Evolutionary conservation across 495 filamentous ascomycete genomes (phyloP).

Genomic region (Penicillium alfredii): DNA sequence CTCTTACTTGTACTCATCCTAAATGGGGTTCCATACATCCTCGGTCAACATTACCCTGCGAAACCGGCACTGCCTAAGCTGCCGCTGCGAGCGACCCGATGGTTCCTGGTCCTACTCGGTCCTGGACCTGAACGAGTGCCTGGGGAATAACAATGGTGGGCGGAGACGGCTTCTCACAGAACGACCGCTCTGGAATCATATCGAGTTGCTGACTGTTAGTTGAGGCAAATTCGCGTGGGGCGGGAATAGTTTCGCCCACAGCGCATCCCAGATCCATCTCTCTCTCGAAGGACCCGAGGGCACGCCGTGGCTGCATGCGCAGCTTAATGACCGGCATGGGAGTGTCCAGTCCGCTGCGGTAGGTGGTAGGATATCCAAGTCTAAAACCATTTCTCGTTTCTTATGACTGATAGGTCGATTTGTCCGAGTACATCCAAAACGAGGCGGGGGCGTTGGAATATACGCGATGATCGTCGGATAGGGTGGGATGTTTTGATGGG

Average conservation of each 20-base stretch:
- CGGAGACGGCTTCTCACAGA: not conserved
- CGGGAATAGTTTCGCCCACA: conserved; percentile 5
- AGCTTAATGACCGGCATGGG: conserved; percentile 4
- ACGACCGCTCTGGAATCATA: not conserved
- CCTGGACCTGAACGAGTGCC: conserved; percentile 8
- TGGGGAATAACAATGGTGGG: conserved; percentile 8
- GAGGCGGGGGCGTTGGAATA: not conserved
- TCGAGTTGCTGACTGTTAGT: too few species aligned
- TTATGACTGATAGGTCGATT: not conserved
- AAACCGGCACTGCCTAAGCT: conserved; percentile 6
- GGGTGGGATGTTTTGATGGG: not conserved
- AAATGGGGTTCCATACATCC: conserved; percentile 7
- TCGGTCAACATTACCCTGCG: conserved; percentile 7
- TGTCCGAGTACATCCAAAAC: not conserved
- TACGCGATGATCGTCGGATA: not conserved
- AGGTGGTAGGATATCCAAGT: not conserved
- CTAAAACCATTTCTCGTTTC: too few species aligned
- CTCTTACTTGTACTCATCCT: too few species aligned
- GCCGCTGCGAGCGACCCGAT: conserved; percentile 6
- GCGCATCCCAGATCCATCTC: conserved; percentile 11
- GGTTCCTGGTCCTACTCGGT: conserved; percentile 5
- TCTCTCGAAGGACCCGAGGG: conserved; percentile 5
- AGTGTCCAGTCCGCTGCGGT: conserved; percentile 5
- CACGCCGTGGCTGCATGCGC: conserved; percentile 3
- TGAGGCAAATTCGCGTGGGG: conserved; percentile 9